phyloP scores from a whole-genome alignment of 2,329 filamentous ascomycete genomes.

The Grosmannia penicillata region DNA sequence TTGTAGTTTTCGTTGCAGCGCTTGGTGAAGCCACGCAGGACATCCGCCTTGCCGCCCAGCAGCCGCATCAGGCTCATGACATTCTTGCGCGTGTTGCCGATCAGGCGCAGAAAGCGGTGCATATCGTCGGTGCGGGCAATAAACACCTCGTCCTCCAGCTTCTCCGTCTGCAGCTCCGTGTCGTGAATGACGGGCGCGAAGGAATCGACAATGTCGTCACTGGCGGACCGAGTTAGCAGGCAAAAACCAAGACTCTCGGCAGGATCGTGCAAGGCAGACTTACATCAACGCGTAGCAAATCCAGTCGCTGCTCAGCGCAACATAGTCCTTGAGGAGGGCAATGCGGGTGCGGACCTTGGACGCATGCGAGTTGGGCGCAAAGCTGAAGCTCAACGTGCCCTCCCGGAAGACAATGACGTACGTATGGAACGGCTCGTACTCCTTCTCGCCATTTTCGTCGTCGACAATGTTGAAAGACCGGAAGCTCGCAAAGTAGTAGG shows the following conservation, averaged over 20 bases:
- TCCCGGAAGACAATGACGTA: constrained; percentile 96
- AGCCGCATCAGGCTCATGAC: constrained; percentile 88
- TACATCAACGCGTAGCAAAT: constrained; percentile 97
- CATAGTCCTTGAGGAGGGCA: constrained; percentile 82
- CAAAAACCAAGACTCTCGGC: not conserved
- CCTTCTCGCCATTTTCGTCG: constrained; percentile 63
- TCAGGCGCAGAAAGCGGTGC: constrained; percentile 69
- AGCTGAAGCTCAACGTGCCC: constrained; percentile 89
- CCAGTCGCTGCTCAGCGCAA: constrained; percentile 91
- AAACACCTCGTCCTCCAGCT: constrained; percentile 91
- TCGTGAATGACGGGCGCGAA: constrained; percentile 83
- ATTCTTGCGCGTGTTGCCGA: constrained; percentile 84
- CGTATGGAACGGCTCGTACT: constrained; percentile 88
- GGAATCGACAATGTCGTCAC: constrained; percentile 92
- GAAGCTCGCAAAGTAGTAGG: constrained; percentile 98
- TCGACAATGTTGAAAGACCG: constrained; percentile 73
- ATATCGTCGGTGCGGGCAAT: constrained; percentile 84
- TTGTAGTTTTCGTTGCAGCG: constrained; percentile 97
- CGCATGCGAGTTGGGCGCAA: constrained; percentile 74
- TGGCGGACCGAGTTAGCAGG: constrained; percentile 19
- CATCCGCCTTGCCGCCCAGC: constrained; percentile 93
- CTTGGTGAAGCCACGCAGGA: constrained; percentile 94
- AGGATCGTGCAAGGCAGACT: constrained; percentile 19
- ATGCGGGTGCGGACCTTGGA: constrained; percentile 84
- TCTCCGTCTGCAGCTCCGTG: constrained; percentile 77